phyloP scores from a whole-genome alignment of 805 yeast genomes.

The Kazachstania africana region DNA sequence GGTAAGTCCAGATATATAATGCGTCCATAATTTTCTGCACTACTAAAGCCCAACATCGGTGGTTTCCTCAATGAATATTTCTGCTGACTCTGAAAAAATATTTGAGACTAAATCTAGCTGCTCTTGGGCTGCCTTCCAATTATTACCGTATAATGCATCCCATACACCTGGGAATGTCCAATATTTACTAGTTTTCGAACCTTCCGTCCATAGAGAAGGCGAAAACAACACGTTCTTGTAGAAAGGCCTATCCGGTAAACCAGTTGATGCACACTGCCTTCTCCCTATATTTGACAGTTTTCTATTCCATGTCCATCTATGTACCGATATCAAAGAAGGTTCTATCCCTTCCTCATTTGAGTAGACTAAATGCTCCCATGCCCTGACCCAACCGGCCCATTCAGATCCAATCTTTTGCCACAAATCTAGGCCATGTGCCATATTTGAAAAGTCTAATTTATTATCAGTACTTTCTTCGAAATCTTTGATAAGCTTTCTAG shows the following conservation, averaged over 20 bases:
- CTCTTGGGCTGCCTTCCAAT: constrained; percentile 42
- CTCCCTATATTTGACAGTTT: constrained; percentile 46
- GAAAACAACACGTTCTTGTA: constrained; percentile 61
- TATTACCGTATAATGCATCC: constrained; percentile 44
- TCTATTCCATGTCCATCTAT: constrained; percentile 75
- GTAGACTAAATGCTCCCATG: constrained; percentile 50
- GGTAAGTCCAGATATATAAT: too few species aligned
- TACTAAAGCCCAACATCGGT: constrained; percentile 4
- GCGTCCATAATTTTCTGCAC: too few species aligned
- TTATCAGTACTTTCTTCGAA: constrained; percentile 23
- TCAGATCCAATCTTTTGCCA: constrained; percentile 36
- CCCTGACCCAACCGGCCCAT: constrained; percentile 42
- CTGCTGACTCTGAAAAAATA: constrained; percentile 24
- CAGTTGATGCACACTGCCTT: constrained; percentile 35
- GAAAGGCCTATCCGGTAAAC: constrained; percentile 45
- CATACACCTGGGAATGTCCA: constrained; percentile 69
- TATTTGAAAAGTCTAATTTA: constrained; percentile 20
- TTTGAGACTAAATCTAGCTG: constrained; percentile 37
- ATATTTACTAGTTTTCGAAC: constrained; percentile 17
- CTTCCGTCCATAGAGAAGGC: constrained; percentile 49
- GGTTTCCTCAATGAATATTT: constrained; percentile 22
- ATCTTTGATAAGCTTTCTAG: constrained; percentile 36
- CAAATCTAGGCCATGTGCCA: constrained; percentile 24
- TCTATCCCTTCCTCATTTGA: constrained; percentile 48
- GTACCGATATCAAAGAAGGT: constrained; percentile 58